Evolutionary conservation across 1,284 basidiomycete genomes (phyloP), one percentile per base, ranked within the genome.

Genomic region (Leucoagaricus sp.): DNA sequence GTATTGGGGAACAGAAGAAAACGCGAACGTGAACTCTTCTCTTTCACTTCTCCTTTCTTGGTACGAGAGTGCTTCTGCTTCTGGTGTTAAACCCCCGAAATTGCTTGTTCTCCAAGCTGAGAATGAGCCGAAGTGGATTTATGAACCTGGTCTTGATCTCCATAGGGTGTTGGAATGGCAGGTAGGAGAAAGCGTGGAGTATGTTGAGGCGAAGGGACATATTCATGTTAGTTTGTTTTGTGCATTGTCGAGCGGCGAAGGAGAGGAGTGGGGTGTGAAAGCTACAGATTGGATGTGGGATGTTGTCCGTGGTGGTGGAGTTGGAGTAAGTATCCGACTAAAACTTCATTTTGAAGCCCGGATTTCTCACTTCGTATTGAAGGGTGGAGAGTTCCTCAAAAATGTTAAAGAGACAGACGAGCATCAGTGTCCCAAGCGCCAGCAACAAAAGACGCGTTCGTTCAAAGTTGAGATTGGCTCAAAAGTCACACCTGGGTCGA

Each of bases 171-270:
- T 80, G 38, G 64, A 70, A 40, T 64, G 61, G 45, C 64, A 65
- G 23, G 72, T 67, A 23, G 69, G 69, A 13, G 50, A 63, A 60
- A 58, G 64, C 54, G 58, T 65, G 8, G 58, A 53, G 56, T 64
- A 56, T 50, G 68, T 81, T 23, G 62, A 79, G 4, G 79, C 76
- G 17, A 65, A 67, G 57, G 79, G 78, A 0, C 85, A 88, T 59
- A 87, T 86, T 65, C 86, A 87, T 61, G 72, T 87, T 58, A 87
- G 85, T 58, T 63, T 77, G 13, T 75, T 77, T 50, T 78, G 70
- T 71, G 76, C 76, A 6, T 64, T 87, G 57, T 65, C 71, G 2
- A 79, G 75, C 0, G 84, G 85, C 1, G 65, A 80, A 61, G 85
- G 82, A 9, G 85, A 87, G 64, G 74, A 78, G 40, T 87, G 86